Conservation (phyloP, 2,329 filamentous ascomycete genomes). For the Calycina herbarum region DNA sequence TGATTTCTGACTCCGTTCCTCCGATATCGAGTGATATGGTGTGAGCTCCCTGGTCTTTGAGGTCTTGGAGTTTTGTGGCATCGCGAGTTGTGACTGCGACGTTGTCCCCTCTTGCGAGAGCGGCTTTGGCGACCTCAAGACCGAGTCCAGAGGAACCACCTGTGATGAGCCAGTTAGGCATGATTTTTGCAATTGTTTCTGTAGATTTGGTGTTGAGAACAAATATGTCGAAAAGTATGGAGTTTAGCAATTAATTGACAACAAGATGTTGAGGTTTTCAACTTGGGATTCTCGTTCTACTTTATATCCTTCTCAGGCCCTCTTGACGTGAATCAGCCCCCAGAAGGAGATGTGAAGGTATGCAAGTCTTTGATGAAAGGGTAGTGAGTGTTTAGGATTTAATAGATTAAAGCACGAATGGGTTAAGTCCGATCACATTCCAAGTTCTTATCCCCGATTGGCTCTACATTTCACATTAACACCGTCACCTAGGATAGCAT, state of each 20-base stretch:
- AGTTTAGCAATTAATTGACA: neutral
- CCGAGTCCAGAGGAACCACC: slow-evolving; percentile 51
- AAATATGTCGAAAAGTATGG: neutral
- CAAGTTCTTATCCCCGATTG: no score
- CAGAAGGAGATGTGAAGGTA: no score
- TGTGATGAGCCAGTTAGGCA: slow-evolving; percentile 47
- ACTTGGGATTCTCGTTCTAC: no score
- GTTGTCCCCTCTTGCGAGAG: slow-evolving; percentile 44
- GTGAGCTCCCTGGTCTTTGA: slow-evolving; percentile 40
- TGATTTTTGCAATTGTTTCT: neutral
- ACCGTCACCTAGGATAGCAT: no score
- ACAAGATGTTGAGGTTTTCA: no score
- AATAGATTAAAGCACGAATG: no score
- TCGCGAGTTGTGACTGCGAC: slow-evolving; percentile 50
- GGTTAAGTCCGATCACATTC: no score
- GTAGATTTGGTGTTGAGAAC: neutral
- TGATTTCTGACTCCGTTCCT: slow-evolving; percentile 37
- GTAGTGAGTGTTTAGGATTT: no score
- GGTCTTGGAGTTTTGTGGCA: slow-evolving; percentile 37
- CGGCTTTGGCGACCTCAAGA: slow-evolving; percentile 44
- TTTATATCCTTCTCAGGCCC: no score
- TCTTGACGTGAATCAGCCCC: no score
- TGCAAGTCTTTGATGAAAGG: no score
- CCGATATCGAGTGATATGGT: slow-evolving; percentile 45
- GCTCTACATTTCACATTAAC: no score